phyloP scores from a whole-genome alignment of 2,329 filamentous ascomycete species.

The Phialocephala subalpina region DNA sequence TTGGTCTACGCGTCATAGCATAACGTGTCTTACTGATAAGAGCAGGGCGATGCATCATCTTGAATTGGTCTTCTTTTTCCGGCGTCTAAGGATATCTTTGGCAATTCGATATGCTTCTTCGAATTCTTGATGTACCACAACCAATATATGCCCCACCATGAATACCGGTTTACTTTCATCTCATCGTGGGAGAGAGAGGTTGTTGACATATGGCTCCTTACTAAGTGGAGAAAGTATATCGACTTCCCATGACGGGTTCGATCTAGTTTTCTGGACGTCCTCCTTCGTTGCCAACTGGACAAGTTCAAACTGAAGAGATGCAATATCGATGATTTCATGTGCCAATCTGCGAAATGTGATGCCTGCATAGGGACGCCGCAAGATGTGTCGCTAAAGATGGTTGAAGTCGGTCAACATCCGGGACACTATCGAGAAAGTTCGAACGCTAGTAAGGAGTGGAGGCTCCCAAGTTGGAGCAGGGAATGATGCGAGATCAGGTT shows the following conservation, averaged over 20 bases:
- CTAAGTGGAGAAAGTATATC: conserved; percentile 17
- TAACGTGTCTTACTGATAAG: conserved; percentile 28
- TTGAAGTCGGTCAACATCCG: conserved; percentile 27
- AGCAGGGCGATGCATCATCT: conserved; percentile 19
- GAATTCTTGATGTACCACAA: conserved; percentile 26
- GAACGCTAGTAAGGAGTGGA: conserved; percentile 5
- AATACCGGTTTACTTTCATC: conserved; percentile 12
- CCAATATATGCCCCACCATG: conserved; percentile 16
- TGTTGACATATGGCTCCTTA: conserved; percentile 14
- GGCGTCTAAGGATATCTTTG: neutral
- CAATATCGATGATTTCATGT: conserved; percentile 24
- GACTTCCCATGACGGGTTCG: conserved; percentile 16
- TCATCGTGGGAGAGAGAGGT: no score
- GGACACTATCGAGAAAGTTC: conserved; percentile 14
- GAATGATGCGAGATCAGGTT: conserved; percentile 16
- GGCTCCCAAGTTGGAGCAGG: conserved; percentile 19
- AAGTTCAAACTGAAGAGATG: conserved; percentile 23
- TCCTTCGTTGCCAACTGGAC: conserved; percentile 14
- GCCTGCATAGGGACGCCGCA: conserved; percentile 23
- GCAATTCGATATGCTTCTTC: conserved; percentile 17
- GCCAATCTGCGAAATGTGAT: conserved; percentile 27
- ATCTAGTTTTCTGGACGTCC: conserved; percentile 1
- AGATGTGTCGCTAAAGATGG: conserved; percentile 29
- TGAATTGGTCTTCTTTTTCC: neutral
- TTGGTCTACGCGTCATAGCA: conserved; percentile 18